Evolutionary conservation across 176 grass and related monocot species (phyloP).

Genomic region (Carex pumila): DNA sequence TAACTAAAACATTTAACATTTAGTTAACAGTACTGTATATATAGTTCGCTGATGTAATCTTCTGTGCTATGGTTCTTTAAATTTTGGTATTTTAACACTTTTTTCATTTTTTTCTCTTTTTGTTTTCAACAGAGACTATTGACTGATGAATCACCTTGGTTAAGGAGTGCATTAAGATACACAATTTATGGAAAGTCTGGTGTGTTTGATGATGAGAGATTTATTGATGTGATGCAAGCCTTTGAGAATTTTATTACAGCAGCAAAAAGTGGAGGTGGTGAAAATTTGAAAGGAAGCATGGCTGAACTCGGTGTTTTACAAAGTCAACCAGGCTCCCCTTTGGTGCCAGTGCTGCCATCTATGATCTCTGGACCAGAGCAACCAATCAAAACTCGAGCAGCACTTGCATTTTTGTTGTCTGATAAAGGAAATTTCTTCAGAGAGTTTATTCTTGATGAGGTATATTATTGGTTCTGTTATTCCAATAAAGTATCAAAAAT

Average conservation of each 20-base stretch:
- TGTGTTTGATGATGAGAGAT: constrained; percentile 88
- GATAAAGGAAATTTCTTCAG: constrained; percentile 88
- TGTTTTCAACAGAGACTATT: background rate
- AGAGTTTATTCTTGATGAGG: constrained; percentile 96
- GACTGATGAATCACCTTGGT: too few relatives aligned
- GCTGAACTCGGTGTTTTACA: constrained; percentile 70
- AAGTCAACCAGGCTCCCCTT: constrained; percentile 46
- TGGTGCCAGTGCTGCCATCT: constrained; percentile 59
- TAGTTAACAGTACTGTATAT: background rate
- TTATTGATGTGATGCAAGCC: constrained; percentile 99
- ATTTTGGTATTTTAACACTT: background rate
- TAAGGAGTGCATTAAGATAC: constrained; percentile 80
- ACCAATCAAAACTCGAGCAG: constrained; percentile 64
- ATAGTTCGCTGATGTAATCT: background rate
- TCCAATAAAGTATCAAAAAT: too few relatives aligned
- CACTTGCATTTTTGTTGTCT: constrained; percentile 76
- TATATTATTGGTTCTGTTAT: constrained; percentile 21
- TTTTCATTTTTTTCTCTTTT: background rate
- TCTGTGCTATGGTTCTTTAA: background rate
- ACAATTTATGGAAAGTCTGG: constrained; percentile 91
- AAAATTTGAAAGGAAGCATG: constrained; percentile 83
- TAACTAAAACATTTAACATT: background rate
- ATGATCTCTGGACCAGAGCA: constrained; percentile 41
- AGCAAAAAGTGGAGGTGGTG: constrained; percentile 88
- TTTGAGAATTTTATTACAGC: constrained; percentile 93